These are phyloP conservation scores for Epichloe baconii DNA, from an alignment of 2,329 filamentous ascomycete genomes.

Conservation along the genomic window DNA sequence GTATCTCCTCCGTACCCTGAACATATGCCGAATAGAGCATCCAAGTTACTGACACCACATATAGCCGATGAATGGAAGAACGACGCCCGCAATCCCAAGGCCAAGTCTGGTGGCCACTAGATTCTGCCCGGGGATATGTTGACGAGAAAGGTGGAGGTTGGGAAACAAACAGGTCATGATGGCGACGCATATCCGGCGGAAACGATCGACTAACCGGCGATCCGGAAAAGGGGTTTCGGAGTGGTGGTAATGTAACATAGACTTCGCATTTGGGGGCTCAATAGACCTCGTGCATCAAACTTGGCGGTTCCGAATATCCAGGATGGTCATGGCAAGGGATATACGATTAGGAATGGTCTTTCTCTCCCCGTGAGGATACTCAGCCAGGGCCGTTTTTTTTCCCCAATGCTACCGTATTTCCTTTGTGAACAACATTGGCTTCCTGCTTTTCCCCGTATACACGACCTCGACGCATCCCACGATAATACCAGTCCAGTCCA, in stretches of 20 bases:
- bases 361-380: background rate
- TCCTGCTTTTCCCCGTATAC: too few relatives aligned
- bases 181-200: slow-evolving; percentile 14
- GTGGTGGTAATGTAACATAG: slow-evolving; percentile 30
- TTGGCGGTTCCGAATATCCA: background rate
- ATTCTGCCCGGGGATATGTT: slow-evolving; percentile 9
- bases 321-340: background rate
- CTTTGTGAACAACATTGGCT: background rate
- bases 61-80: slow-evolving; percentile 92
- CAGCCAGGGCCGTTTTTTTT: too few relatives aligned
- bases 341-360: too few relatives aligned
- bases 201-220: slow-evolving; percentile 9
- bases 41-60: slow-evolving; percentile 13
- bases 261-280: slow-evolving; percentile 19
- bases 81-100: slow-evolving; percentile 76
- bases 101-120: slow-evolving; percentile 36
- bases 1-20: slow-evolving; percentile 9
- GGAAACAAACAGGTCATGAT: slow-evolving; percentile 5
- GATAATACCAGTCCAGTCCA: too few relatives aligned
- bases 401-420: background rate
- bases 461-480: too few relatives aligned
- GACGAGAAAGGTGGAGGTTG: slow-evolving; percentile 7
- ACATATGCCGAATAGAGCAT: background rate
- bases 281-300: slow-evolving; percentile 18
- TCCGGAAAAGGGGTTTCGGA: slow-evolving; percentile 10